Evolutionary conservation across 345 rosid genomes (phyloP).

Genomic region (Acer saccharum): DNA sequence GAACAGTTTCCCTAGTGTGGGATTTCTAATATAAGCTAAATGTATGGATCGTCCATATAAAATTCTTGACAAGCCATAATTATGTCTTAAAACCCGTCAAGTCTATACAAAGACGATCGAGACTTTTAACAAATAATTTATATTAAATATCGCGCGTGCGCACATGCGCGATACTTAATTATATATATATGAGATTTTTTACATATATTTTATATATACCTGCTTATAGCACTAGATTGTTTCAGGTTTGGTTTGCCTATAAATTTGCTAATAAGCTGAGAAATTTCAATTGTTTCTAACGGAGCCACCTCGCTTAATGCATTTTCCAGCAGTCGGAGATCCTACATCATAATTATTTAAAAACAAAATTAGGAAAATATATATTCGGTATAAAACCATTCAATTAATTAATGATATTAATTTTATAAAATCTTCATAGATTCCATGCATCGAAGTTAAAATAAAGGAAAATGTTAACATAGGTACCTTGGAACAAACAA

Average conservation of each 20-base stretch:
- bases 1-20: too few species aligned
- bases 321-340: conserved; percentile 13
- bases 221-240: conserved; percentile 15
- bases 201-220: neutral
- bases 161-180: too few species aligned
- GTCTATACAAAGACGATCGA: neutral
- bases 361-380: neutral
- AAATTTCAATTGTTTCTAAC: neutral
- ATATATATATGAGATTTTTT: too few species aligned
- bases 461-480: neutral
- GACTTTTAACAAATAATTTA: too few species aligned
- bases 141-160: too few species aligned
- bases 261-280: conserved; percentile 13
- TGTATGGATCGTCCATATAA: too few species aligned
- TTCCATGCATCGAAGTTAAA: too few species aligned
- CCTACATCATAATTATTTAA: neutral
- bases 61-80: too few species aligned
- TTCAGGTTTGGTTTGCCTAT: conserved; percentile 10
- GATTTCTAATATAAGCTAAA: too few species aligned
- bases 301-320: conserved; percentile 3
- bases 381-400: neutral
- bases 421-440: neutral
- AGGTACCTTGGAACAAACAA: conserved; percentile 28
- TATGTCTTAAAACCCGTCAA: neutral
- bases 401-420: neutral